Conservation (phyloP, 257 asterid genomes). For the Ilex aquifolium region DNA sequence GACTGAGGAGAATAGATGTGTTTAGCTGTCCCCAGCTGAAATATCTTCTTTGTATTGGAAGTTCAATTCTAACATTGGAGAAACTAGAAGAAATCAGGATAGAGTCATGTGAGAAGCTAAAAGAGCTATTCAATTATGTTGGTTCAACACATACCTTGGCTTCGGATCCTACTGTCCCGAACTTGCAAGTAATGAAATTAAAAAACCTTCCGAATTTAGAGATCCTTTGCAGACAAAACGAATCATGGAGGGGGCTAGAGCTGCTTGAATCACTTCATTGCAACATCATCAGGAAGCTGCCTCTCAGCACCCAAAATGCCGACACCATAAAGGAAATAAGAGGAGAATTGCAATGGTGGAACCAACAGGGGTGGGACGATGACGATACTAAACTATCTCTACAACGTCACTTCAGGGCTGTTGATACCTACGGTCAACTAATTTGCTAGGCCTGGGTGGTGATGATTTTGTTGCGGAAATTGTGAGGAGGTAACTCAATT, state of each 20-base stretch:
- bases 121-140: conserved; percentile 1
- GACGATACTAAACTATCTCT: too few relatives aligned
- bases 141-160: neutral
- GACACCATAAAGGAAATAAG: neutral
- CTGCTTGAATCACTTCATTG: neutral
- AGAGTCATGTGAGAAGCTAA: neutral
- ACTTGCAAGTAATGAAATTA: conserved; percentile 4
- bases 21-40: neutral
- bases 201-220: neutral
- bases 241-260: conserved; percentile 10
- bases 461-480: too few relatives aligned
- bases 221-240: neutral
- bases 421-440: too few relatives aligned
- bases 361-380: neutral
- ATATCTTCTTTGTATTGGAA: conserved; percentile 2
- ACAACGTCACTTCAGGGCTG: too few relatives aligned
- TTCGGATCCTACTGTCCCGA: conserved; percentile 3
- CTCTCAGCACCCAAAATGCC: neutral
- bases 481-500: too few relatives aligned
- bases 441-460: too few relatives aligned
- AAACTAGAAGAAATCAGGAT: conserved; percentile 1
- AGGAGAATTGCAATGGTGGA: neutral
- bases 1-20: conserved; percentile 2
- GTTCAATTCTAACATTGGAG: neutral
- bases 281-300: conserved; percentile 1